Percentiles rank a stretch among this genome's conserved stretches.
Conservation (phyloP, 768 basidiomycete species). For the Paxillus involutus region DNA sequence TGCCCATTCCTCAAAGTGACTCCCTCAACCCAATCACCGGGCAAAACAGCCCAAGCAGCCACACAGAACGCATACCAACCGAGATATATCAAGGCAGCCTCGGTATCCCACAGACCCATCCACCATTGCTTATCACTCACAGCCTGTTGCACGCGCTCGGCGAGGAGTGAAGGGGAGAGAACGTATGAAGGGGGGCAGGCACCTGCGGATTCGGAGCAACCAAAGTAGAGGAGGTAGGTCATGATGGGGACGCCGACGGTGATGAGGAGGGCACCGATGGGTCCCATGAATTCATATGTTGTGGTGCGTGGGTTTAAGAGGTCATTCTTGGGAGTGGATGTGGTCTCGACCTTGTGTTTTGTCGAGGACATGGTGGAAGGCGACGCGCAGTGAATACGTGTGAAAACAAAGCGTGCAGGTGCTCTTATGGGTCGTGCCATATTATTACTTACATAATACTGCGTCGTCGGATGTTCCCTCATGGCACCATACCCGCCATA, state of each 20-base stretch:
- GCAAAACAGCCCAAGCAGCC: conserved; percentile 77
- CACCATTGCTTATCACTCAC: conserved; percentile 60
- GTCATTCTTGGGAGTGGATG: conserved; percentile 18
- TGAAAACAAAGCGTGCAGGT: not conserved
- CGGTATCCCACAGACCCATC: conserved; percentile 77
- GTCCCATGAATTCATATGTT: conserved; percentile 81
- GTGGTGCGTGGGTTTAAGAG: conserved; percentile 71
- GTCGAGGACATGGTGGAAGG: conserved; percentile 17
- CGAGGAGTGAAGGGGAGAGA: conserved; percentile 32
- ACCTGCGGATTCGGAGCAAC: conserved; percentile 68
- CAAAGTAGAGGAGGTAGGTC: conserved; percentile 75
- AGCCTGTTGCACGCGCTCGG: conserved; percentile 42
- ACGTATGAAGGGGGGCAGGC: conserved; percentile 62
- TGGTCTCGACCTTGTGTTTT: conserved; percentile 6
- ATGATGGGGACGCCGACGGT: conserved; percentile 68
- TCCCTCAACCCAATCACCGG: conserved; percentile 71
- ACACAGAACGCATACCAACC: conserved; percentile 93
- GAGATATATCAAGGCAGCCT: conserved; percentile 74
- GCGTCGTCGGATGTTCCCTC: too few species aligned
- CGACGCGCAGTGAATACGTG: not conserved
- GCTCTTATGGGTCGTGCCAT: too few species aligned
- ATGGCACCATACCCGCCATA: too few species aligned
- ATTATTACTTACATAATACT: too few species aligned
- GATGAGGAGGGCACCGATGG: conserved; percentile 72
- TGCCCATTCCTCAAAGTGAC: conserved; percentile 70